phyloP scores from a whole-genome alignment of 2,329 filamentous ascomycete species.

The Teratosphaeriaceae sp. region DNA sequence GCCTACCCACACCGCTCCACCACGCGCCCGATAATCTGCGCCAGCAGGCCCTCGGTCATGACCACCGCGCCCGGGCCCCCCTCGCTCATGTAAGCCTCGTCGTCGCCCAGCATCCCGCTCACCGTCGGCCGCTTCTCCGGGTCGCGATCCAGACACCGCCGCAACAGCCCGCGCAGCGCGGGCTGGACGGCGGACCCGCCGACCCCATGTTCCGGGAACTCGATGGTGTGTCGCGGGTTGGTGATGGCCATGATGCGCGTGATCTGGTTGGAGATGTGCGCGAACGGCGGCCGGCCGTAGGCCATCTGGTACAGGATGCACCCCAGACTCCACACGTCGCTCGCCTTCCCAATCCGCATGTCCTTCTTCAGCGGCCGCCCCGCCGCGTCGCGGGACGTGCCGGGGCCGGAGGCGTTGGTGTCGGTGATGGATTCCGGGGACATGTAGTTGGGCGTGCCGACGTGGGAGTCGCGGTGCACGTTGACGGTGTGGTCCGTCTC shows the following conservation, averaged over 20 bases:
- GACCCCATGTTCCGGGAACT: constrained; percentile 63
- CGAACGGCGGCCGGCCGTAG: constrained; percentile 93
- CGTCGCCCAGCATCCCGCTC: constrained; percentile 48
- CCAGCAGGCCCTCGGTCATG: constrained; percentile 53
- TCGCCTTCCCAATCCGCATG: constrained; percentile 93
- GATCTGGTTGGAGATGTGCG: constrained; percentile 82
- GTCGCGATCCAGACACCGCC: constrained; percentile 53
- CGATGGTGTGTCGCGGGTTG: constrained; percentile 66
- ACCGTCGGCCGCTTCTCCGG: constrained; percentile 51
- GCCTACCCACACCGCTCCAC: constrained; percentile 53
- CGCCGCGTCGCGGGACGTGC: constrained; percentile 34
- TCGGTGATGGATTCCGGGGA: constrained; percentile 90
- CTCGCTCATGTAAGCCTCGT: constrained; percentile 53
- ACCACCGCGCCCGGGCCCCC: constrained; percentile 44
- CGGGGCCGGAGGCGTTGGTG: constrained; percentile 55
- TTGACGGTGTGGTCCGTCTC: constrained; percentile 94
- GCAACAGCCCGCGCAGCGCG: constrained; percentile 49
- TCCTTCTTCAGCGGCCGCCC: constrained; percentile 56
- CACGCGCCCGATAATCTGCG: constrained; percentile 53
- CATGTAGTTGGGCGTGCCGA: constrained; percentile 99
- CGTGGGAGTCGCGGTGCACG: constrained; percentile 89
- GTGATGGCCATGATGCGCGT: constrained; percentile 81
- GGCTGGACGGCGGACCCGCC: constrained; percentile 54
- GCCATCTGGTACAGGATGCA: constrained; percentile 98
- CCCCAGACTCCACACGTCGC: constrained; percentile 91